Evolutionary conservation across 2,329 filamentous ascomycete species (phyloP).

Genomic region (Geoglossum cookeanum): DNA sequence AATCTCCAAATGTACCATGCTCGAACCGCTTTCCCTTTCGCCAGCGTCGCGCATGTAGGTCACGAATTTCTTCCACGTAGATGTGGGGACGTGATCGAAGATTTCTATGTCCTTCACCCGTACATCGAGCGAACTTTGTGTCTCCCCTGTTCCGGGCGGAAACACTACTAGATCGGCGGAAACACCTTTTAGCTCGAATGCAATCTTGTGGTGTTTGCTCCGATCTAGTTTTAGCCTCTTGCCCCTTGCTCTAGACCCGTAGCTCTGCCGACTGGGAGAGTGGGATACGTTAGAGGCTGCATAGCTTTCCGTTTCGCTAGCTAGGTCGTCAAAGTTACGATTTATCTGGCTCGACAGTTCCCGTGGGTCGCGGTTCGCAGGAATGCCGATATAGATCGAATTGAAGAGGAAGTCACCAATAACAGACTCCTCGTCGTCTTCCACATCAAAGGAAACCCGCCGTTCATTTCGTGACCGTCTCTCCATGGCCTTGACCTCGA

Average conservation of each 20-base stretch:
- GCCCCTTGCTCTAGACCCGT: conserved; percentile 17
- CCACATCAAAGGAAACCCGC: conserved; percentile 31
- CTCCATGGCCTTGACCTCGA: conserved; percentile 67
- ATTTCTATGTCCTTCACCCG: conserved; percentile 70
- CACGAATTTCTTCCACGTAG: conserved; percentile 95
- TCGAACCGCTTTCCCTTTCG: conserved; percentile 67
- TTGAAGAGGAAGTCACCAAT: conserved; percentile 97
- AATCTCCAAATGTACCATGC: conserved; percentile 79
- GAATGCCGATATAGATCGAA: conserved; percentile 92
- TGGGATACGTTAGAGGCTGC: conserved; percentile 53
- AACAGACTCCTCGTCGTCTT: conserved; percentile 60
- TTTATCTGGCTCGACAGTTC: conserved; percentile 76
- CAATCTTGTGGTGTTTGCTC: conserved; percentile 85
- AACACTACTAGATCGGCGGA: conserved; percentile 68
- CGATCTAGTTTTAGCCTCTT: conserved; percentile 57
- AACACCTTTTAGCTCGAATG: conserved; percentile 76
- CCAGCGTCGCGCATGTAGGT: conserved; percentile 80
- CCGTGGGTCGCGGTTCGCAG: conserved; percentile 64
- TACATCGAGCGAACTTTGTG: conserved; percentile 71
- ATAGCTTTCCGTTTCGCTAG: conserved; percentile 77
- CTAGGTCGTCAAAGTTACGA: conserved; percentile 65
- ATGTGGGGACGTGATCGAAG: conserved; percentile 84
- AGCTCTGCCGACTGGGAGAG: conserved; percentile 28
- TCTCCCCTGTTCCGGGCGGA: conserved; percentile 57
- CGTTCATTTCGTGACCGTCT: conserved; percentile 41